Base-by-base conservation (phyloP, 495 filamentous ascomycete species). In the Aspergillus funiculosus region DNA sequence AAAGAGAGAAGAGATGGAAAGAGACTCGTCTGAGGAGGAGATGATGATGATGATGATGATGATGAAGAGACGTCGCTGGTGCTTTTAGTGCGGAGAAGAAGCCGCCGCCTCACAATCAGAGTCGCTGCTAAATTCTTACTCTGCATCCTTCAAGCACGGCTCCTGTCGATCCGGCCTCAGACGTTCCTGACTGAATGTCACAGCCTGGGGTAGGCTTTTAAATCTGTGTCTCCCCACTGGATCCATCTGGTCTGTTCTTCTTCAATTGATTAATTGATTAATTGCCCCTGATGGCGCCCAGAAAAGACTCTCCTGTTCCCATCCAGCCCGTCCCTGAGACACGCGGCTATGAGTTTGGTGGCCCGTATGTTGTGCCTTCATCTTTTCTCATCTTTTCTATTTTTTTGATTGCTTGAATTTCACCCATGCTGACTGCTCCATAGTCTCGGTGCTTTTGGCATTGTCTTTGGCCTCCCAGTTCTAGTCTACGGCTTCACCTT, bases 321-420 rank as follows among this genome's bases (percentile, higher is more conserved):
- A 50, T 66, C 8, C 67, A 71, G 39, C 60, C 65, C 3, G 69
- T 69, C 13, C 66, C 67, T 4, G 69, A 71, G 43, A 73, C 70
- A 49, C 68, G 76, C 49, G 75, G 81, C 47, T 94, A 94, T 66
- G 86, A 92, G 53, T 94, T 95, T 54, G 76, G 76, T 52, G 89
- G 89, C 54, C 89, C 89, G 89, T 94, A 76, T 71, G 89, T 83
- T 34, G 31, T 46, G 10, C 39, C 21, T 10, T 9, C 17, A 30
- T 22, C 40, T 40, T 15, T 25, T 35, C 20, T 38, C n/a, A 14
- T 47, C 1, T 1, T 13, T 13, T 20, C n/a, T 21, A 2, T 21
- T 38, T 26, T 19, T 14, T 43, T 39, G 41, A 28, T 29, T 51
- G 44, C 57, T 66, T 15, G 61, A 51, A 39, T 19, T 47, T 45